Base-by-base conservation (phyloP, 2,329 filamentous ascomycete species). In the Nigrospora osmanthi region DNA sequence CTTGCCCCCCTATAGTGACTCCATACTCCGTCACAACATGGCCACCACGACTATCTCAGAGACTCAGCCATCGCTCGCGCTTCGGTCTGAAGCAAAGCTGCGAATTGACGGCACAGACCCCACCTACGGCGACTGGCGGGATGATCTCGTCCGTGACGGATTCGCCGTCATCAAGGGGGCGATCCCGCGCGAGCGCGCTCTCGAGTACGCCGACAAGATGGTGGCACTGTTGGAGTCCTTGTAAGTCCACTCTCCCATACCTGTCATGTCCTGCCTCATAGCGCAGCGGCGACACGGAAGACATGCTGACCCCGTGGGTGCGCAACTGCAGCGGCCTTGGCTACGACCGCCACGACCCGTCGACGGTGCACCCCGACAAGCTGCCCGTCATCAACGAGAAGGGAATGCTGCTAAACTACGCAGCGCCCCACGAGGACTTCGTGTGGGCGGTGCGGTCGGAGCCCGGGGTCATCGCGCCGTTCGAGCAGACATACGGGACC, bases 401-500 rank as follows among this genome's bases (percentile, higher is more conserved):
- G 56, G 70, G 71, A 33, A 73, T 74, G 62, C 68, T 68, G 49
- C 57, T 69, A 23, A 55, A 62, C 31, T 76, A 76, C 42, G 70
- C 62, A 0, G 65, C 71, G 3, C 56, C 64, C 2, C 72, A 76
- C 48, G 72, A 75, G 48, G 60, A 68, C 47, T 75, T 73, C 49
- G 65, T 68, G 4, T 74, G 71, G 71, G 61, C 60, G 10, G 60
- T 73, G n/a, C 66, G 70, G n/a, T 58, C 60, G 3, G 71, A 74
- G 55, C 68, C 68, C 11, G 70, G 68, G 2, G 68, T 75, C 0
- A 58, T 74, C 13, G 58, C 55, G 2, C 60, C 69, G 2, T 75
- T 75, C 42, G 69, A 67, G 49, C 68, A 68, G 54, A 62, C 73
- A 5, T 72, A 67, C 45, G 62, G 61, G 14, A 70, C 68, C 2